Evolutionary conservation across 2,329 filamentous ascomycete genomes (phyloP).

Genomic region (Neoscytalidium dimidiatum): DNA sequence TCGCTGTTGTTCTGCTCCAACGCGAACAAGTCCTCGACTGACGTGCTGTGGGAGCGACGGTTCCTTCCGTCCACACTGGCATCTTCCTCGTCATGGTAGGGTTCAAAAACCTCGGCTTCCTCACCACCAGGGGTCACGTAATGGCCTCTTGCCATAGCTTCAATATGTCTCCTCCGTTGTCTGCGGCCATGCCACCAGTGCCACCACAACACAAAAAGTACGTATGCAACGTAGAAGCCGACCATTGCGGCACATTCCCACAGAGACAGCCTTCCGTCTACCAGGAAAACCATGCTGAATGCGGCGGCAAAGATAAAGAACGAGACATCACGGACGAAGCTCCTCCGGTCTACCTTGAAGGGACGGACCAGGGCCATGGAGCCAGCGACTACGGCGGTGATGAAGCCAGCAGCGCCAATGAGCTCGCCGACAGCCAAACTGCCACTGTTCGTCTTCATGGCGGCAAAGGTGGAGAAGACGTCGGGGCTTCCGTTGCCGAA

Average conservation of each 20-base stretch:
- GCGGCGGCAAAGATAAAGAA: conserved; percentile 88
- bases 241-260: conserved; percentile 96
- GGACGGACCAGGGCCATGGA: conserved; percentile 97
- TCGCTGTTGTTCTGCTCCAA: conserved; percentile 61
- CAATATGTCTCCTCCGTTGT: conserved; percentile 63
- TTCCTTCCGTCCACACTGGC: conserved; percentile 43
- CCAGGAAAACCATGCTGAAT: conserved; percentile 85
- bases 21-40: conserved; percentile 64
- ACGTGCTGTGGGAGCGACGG: conserved; percentile 33
- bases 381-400: conserved; percentile 92
- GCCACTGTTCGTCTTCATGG: conserved; percentile 96
- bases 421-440: conserved; percentile 94
- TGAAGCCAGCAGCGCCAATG: conserved; percentile 92
- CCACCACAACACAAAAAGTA: conserved; percentile 83
- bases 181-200: conserved; percentile 78
- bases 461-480: conserved; percentile 97
- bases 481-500: conserved; percentile 98
- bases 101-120: conserved; percentile 58
- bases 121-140: conserved; percentile 65
- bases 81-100: conserved; percentile 50
- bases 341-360: conserved; percentile 85
- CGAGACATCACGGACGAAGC: conserved; percentile 85
- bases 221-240: conserved; percentile 86
- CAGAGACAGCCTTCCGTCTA: conserved; percentile 77
- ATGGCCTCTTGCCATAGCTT: conserved; percentile 73